A percentile compares a stretch with the other conserved stretches of the same genome.
Evolutionary conservation across 129 eudicot genomes (phyloP).

Genomic region (Ambrosia artemisiifolia): DNA sequence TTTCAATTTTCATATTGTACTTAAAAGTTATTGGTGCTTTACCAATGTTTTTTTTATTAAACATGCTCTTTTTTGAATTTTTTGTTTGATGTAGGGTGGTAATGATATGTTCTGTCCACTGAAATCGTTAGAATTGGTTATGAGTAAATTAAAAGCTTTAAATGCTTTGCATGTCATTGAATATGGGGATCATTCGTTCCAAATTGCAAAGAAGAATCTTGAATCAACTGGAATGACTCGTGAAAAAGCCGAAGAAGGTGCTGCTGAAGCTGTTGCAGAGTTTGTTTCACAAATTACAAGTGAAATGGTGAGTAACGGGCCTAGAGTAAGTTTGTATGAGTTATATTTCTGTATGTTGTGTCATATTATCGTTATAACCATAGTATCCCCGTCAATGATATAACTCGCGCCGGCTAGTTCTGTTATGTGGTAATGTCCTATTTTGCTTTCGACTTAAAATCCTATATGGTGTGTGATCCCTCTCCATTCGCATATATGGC

Average conservation of each 20-base stretch:
- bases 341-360: constrained; percentile 7
- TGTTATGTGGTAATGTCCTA: background rate
- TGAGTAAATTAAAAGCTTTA: constrained; percentile 44
- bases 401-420: background rate
- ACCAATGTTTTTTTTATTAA: background rate
- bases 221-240: constrained; percentile 48
- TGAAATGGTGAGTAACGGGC: constrained; percentile 20
- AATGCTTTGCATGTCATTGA: constrained; percentile 63
- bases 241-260: constrained; percentile 59
- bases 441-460: background rate
- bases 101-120: constrained; percentile 78
- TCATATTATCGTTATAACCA: background rate
- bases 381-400: background rate
- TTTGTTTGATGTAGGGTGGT: constrained; percentile 54
- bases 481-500: no score
- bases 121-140: constrained; percentile 50
- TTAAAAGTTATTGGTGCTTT: background rate
- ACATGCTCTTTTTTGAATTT: background rate
- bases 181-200: constrained; percentile 89
- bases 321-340: constrained; percentile 13
- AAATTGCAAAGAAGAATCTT: constrained; percentile 73
- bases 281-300: constrained; percentile 42
- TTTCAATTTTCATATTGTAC: background rate
- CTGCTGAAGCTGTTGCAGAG: constrained; percentile 55
- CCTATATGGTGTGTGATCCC: background rate